A percentile compares a stretch with the other conserved stretches of the same genome.
These are phyloP conservation scores for Vanilla planifolia DNA, from an alignment of 106 monocot genomes.

Conservation along the genomic window DNA sequence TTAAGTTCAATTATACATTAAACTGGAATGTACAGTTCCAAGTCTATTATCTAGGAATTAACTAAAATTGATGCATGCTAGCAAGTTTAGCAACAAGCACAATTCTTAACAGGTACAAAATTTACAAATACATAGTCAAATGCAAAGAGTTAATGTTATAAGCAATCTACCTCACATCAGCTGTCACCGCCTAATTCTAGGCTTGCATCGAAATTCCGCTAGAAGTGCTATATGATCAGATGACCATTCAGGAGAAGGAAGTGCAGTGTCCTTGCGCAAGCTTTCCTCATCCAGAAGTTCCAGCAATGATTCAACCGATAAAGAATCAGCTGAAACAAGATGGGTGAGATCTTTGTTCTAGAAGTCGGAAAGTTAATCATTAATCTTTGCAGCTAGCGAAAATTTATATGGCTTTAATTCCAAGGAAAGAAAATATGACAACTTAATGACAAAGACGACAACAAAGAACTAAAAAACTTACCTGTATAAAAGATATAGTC, in stretches of 20 bases:
- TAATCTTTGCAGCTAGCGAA: too few relatives aligned
- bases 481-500: constrained; percentile 99
- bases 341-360: neutral
- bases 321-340: constrained; percentile 68
- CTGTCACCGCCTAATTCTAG: constrained; percentile 56
- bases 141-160: neutral
- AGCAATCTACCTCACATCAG: constrained; percentile 13
- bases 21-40: too few relatives aligned
- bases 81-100: neutral
- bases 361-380: neutral
- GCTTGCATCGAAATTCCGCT: constrained; percentile 83
- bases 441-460: neutral
- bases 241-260: constrained; percentile 98
- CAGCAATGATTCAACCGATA: constrained; percentile 80
- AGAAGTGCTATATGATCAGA: constrained; percentile 96
- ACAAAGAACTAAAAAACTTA: constrained; percentile 11
- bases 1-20: too few relatives aligned
- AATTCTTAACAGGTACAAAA: neutral
- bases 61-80: too few relatives aligned
- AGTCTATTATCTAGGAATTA: too few relatives aligned
- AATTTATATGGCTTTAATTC: neutral
- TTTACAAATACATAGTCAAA: neutral
- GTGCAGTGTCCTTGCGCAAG: constrained; percentile 85
- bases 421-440: neutral
- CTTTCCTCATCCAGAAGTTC: constrained; percentile 91